Evolutionary conservation across 1,139 yeast genomes (phyloP), one percentile per base, ranked within the genome.

Genomic region (Suzukiozyma palmioleophila): DNA sequence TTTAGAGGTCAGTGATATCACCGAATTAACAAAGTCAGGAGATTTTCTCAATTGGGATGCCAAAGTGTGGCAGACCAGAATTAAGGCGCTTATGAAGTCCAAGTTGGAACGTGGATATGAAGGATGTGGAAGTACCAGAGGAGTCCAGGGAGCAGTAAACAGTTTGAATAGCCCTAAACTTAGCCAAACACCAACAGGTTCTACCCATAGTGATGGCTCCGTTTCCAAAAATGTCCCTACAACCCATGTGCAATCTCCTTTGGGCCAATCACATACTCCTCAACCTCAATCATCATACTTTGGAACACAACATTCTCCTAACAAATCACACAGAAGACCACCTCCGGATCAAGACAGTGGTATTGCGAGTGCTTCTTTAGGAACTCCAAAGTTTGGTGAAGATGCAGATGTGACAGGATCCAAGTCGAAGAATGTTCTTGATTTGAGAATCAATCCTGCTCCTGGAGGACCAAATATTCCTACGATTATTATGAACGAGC

Each of bases 51-150:
- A 46, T 25, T 90, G 97, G 97, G 71, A 79, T 37, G 73, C 75
- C 14, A 66, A 74, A 18, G 77, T 79, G 28, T 92, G 97, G 97
- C 73, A 74, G 43, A 50, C 51, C 1, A 76, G 78, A 40, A 75
- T 89, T 42, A 86, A 84, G 55, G 71, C 69, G 15, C 59, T 89
- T 14, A 61, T 90, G 52, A 78, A 76, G 40, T 61, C 75, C 16
- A 90, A 87, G 54, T 60, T 88, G 44, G 66, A 75, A 11, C 66
- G 75, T 35, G 97, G 97, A 7, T 89, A 85, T 59, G 79, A 79
- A 34, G 96, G 97, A 3, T 82, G 95, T 58, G 96, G 96, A 9
- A 75, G 84, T 30, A 60, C 71, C 13, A 72, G 81, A 43, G 86
- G 86, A 9, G 57, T 79, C 31, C 67, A 69, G 4, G 86, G 85